Evolutionary conservation across 2,329 filamentous ascomycete genomes (phyloP).

Genomic region (Neospermospora avenae): DNA sequence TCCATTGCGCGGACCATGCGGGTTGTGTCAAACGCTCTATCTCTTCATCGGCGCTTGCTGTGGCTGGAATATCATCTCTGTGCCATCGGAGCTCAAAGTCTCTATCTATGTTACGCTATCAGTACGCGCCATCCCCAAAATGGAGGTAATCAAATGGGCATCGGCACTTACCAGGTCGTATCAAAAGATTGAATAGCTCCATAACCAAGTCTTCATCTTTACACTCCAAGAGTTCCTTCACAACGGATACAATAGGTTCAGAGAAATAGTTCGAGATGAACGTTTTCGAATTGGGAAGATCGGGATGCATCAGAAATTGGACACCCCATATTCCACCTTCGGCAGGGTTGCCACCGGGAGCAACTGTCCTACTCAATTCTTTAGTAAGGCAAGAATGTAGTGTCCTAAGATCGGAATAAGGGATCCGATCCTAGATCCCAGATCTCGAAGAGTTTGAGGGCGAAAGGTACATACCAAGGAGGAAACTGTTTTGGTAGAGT

Average conservation of each 20-base stretch:
- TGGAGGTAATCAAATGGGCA: not conserved
- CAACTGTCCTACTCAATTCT: no score
- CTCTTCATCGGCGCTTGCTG: constrained; percentile 65
- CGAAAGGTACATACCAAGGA: no score
- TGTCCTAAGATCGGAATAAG: no score
- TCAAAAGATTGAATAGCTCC: constrained; percentile 85
- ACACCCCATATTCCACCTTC: constrained; percentile 80
- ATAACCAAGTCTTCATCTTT: constrained; percentile 67
- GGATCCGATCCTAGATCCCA: no score
- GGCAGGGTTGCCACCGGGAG: constrained; percentile 38
- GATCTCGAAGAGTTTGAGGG: no score
- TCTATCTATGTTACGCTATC: constrained; percentile 36
- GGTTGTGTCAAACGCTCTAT: constrained; percentile 54
- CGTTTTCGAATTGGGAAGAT: constrained; percentile 55
- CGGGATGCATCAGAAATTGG: constrained; percentile 77
- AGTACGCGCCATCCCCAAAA: not conserved
- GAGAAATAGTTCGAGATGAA: constrained; percentile 75
- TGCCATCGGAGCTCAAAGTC: constrained; percentile 82
- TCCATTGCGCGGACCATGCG: constrained; percentile 81
- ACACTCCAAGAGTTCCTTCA: constrained; percentile 58
- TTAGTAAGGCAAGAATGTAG: no score
- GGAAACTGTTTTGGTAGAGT: constrained; percentile 89
- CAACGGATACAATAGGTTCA: constrained; percentile 57
- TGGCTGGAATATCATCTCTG: constrained; percentile 73
- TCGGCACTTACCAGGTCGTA: constrained; percentile 50